Evolutionary conservation across 2,329 filamentous ascomycete species (phyloP), one percentile per base, ranked within the genome.

Genomic region (Westerdykella ornata): DNA sequence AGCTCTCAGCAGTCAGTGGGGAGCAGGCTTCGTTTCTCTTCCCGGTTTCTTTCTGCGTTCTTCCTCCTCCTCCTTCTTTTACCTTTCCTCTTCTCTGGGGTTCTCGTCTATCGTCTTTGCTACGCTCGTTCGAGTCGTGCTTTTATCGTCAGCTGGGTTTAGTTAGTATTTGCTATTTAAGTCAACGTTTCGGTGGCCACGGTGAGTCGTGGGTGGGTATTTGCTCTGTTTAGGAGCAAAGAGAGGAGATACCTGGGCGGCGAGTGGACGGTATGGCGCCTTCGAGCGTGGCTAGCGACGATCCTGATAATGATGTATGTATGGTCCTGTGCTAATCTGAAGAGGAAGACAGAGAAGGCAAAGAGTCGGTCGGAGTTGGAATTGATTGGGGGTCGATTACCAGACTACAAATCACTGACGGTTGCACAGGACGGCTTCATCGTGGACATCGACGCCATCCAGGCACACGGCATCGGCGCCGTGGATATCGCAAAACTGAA

Each of bases 401-500:
- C 30, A 8, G 16, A 15, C 4, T 11, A 4, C 38, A 28, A 13
- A 22, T 44, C 29, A 46, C 44, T 42, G 8, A 42, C 19, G 5
- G 13, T 3, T 15, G n/a, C 14, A 20, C 40, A 71, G 68, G 68
- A 80, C 49, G 63, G 62, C 52, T 75, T 75, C 61, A 83, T 84
- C 48, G 68, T 83, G 41, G 80, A 84, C 52, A 79, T 85, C 44
- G 81, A 85, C 45, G 69, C 72, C 34, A 77, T 85, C 22, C 80
- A 83, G 60, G 72, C 76, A 26, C 80, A 84, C 60, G 81, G 81
- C 32, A 79, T 85, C 49, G 76, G 77, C 41, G 78, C 76, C 22
- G 72, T 77, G 2, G 81, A 85, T 56, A 83, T 85, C 49, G 69
- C 71, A 6, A 84, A 83, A 60, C 68, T 84, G 37, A 84, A 81